Conservation (phyloP, 2,329 filamentous ascomycete genomes). For the Colletotrichum incanum region DNA sequence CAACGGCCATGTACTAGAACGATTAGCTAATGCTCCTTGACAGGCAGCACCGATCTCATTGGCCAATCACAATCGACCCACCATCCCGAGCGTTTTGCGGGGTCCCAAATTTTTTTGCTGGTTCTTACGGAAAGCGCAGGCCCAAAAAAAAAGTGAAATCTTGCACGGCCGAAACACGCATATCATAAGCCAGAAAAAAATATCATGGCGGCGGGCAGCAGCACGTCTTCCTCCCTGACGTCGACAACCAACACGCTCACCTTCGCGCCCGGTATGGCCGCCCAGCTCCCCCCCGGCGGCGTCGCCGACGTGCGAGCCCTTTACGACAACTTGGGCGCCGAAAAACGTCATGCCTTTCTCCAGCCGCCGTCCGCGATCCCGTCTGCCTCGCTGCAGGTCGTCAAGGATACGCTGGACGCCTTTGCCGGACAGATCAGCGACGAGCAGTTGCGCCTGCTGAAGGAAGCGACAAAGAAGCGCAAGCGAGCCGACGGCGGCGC, state of each 20-base stretch:
- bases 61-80: constrained; percentile 34
- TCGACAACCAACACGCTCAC: constrained; percentile 73
- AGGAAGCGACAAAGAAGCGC: constrained; percentile 80
- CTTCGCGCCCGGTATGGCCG: constrained; percentile 61
- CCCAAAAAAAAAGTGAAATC: constrained; percentile 35
- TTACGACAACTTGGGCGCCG: constrained; percentile 70
- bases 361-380: constrained; percentile 79
- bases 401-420: constrained; percentile 85
- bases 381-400: constrained; percentile 78
- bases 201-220: constrained; percentile 52
- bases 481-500: constrained; percentile 73
- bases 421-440: constrained; percentile 83
- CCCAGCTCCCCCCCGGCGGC: constrained; percentile 47
- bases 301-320: constrained; percentile 64
- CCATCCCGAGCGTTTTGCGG: constrained; percentile 29
- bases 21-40: constrained; percentile 21
- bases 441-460: constrained; percentile 78
- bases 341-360: constrained; percentile 82
- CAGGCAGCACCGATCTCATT: constrained; percentile 24
- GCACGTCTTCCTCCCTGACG: constrained; percentile 73
- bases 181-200: constrained; percentile 19
- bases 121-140: constrained; percentile 23
- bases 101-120: constrained; percentile 42
- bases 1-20: neutral
- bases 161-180: constrained; percentile 38